These are phyloP conservation scores for Ilyonectria robusta DNA, from an alignment of 2,329 filamentous ascomycete genomes.

Conservation along the genomic window DNA sequence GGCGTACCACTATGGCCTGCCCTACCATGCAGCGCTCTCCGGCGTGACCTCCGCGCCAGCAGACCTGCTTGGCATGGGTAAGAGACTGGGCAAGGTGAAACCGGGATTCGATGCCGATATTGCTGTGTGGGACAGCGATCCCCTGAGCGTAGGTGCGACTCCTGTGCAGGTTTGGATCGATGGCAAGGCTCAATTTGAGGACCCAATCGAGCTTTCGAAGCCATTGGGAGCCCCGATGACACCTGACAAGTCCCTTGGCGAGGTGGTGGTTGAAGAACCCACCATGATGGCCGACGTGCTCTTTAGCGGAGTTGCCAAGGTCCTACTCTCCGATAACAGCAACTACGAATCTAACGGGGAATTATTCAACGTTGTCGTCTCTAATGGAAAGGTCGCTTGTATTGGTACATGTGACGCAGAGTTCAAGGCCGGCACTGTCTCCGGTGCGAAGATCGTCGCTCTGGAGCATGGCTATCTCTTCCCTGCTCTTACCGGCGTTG, in stretches of 20 bases:
- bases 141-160: slow-evolving; percentile 70
- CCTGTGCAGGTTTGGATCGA: slow-evolving; percentile 77
- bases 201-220: slow-evolving; percentile 69
- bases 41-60: slow-evolving; percentile 72
- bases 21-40: slow-evolving; percentile 72
- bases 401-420: slow-evolving; percentile 66
- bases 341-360: slow-evolving; percentile 50
- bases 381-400: slow-evolving; percentile 68
- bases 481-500: slow-evolving; percentile 72
- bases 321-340: slow-evolving; percentile 64
- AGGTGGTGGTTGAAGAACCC: slow-evolving; percentile 60
- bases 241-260: slow-evolving; percentile 57
- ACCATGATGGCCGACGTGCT: slow-evolving; percentile 58
- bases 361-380: slow-evolving; percentile 65
- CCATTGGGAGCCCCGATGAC: slow-evolving; percentile 56
- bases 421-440: slow-evolving; percentile 53
- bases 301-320: slow-evolving; percentile 69
- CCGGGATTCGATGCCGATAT: slow-evolving; percentile 74
- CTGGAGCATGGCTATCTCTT: slow-evolving; percentile 74
- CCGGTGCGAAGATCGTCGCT: slow-evolving; percentile 57
- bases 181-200: slow-evolving; percentile 67
- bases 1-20: slow-evolving; percentile 71
- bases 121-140: slow-evolving; percentile 75
- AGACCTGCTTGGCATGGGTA: slow-evolving; percentile 68
- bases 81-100: slow-evolving; percentile 73